These are phyloP conservation scores for Bonia amplexicaulis DNA, from an alignment of 176 grass and related monocot species.

Conservation along the genomic window DNA sequence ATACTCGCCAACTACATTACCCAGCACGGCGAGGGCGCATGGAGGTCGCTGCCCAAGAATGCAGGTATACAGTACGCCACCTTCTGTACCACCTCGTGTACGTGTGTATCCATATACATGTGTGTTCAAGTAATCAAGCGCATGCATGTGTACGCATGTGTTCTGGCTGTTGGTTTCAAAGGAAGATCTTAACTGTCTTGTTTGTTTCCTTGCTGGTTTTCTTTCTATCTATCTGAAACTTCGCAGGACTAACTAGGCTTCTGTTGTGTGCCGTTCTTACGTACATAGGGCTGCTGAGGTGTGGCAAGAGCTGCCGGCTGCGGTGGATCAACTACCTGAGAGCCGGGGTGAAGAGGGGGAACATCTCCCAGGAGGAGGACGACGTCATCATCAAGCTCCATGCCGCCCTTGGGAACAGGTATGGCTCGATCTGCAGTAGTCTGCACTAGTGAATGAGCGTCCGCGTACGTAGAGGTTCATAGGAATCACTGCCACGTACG, in stretches of 20 bases:
- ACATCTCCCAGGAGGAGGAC: slow-evolving; percentile 76
- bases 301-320: slow-evolving; percentile 75
- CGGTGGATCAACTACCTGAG: slow-evolving; percentile 79
- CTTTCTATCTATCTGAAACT: background rate
- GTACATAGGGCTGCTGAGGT: slow-evolving; percentile 49
- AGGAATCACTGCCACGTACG: slow-evolving; percentile 7
- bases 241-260: background rate
- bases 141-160: background rate
- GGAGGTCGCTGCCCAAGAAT: slow-evolving; percentile 93
- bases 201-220: background rate
- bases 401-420: slow-evolving; percentile 82
- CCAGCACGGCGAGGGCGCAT: slow-evolving; percentile 74
- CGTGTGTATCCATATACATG: background rate
- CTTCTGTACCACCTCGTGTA: too few species aligned
- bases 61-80: slow-evolving; percentile 41
- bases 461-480: background rate
- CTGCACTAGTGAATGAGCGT: background rate
- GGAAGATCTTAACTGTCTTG: background rate
- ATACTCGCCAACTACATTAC: slow-evolving; percentile 68
- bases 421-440: background rate
- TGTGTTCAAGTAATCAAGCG: background rate
- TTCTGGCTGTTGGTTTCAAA: background rate
- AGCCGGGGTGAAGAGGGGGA: slow-evolving; percentile 69
- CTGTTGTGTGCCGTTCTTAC: background rate
- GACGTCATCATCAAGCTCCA: slow-evolving; percentile 82